These are phyloP conservation scores for Phaffomyces antillensis DNA, from an alignment of 805 yeast genomes.

Conservation along the genomic window DNA sequence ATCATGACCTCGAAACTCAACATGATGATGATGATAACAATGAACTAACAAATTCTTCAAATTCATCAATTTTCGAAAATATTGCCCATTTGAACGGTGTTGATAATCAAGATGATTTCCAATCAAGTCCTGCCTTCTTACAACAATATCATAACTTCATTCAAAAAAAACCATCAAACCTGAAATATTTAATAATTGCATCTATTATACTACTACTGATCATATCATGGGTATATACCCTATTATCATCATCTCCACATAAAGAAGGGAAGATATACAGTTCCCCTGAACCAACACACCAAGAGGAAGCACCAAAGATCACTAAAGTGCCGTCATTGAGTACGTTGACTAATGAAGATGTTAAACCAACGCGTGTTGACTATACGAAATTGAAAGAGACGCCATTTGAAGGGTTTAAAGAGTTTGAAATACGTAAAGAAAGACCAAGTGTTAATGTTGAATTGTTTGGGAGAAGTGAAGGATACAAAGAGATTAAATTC, in stretches of 20 bases:
- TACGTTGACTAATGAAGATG: background rate
- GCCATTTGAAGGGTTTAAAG: conserved; percentile 3
- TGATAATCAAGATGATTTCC: background rate
- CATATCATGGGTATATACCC: conserved; percentile 3
- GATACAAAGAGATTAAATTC: conserved; percentile 17
- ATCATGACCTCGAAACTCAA: background rate
- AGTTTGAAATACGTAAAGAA: conserved; percentile 5
- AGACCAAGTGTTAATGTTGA: conserved; percentile 7
- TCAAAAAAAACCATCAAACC: background rate
- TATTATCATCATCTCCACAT: background rate
- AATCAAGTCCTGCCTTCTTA: background rate
- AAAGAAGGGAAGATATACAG: background rate
- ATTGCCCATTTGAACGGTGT: conserved; percentile 1
- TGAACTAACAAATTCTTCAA: background rate
- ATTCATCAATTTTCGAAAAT: conserved; percentile 3
- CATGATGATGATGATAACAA: background rate
- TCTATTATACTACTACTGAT: background rate
- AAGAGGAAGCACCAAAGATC: background rate
- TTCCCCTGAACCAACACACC: background rate
- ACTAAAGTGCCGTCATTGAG: background rate
- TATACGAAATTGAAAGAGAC: background rate
- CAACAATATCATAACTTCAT: conserved; percentile 1
- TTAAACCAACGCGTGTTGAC: background rate
- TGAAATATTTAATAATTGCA: background rate
- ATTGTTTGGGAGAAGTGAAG: background rate